Conservation (phyloP, 2,329 filamentous ascomycete genomes). For the Periconia digitata region DNA sequence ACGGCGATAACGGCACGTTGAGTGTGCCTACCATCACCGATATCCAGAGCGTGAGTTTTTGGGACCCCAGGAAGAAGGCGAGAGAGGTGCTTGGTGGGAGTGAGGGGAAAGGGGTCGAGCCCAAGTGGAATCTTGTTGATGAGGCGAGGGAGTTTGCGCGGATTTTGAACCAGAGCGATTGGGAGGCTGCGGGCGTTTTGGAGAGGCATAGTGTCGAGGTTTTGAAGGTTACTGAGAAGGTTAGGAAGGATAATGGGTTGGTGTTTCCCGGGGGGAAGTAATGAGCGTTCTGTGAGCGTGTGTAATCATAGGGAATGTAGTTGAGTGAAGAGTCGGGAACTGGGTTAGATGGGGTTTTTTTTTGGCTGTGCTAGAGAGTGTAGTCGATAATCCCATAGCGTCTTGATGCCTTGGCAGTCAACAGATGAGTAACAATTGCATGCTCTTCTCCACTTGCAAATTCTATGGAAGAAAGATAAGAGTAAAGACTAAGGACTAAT, state of each 20-base stretch:
- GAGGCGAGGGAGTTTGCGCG: constrained; percentile 51
- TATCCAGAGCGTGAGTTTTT: constrained; percentile 45
- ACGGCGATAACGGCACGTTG: constrained; percentile 51
- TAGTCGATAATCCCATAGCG: no score
- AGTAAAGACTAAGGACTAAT: no score
- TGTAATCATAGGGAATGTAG: not conserved
- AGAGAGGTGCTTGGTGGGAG: constrained; percentile 43
- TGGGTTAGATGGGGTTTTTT: no score
- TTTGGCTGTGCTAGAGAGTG: no score
- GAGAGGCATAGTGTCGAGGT: constrained; percentile 47
- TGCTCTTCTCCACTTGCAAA: no score
- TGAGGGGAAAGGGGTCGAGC: constrained; percentile 30
- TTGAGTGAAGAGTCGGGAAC: not conserved
- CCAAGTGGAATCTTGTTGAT: constrained; percentile 47
- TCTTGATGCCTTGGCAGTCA: no score
- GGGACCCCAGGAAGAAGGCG: constrained; percentile 48
- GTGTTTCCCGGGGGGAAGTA: constrained; percentile 38
- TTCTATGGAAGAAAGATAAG: no score
- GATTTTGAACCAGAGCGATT: constrained; percentile 46
- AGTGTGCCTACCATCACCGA: constrained; percentile 49
- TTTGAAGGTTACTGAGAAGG: constrained; percentile 46
- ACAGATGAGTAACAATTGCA: no score
- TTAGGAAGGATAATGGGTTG: constrained; percentile 49
- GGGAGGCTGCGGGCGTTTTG: constrained; percentile 38
- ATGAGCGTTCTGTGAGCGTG: not conserved